Base-by-base conservation (phyloP, 306 rosid genomes). In the Malus sylvestris region DNA sequence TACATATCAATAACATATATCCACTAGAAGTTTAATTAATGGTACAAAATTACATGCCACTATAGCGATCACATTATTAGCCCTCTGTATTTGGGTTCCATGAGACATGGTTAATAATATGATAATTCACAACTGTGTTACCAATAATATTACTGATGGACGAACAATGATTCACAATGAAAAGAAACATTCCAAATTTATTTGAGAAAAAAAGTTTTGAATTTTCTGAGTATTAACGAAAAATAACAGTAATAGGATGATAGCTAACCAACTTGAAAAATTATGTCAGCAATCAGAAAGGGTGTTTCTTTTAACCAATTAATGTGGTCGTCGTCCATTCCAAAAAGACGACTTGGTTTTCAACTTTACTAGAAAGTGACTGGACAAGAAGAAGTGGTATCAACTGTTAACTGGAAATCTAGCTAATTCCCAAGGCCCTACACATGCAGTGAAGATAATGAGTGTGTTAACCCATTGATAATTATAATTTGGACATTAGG, bases 381-480 rank as follows among this genome's bases (percentile, higher is more conserved):
- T 23, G 5, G 51, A 53, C 62, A 59, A 65, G 19, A 73, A 64
- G 18, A 64, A 64, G 81, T 76, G 82, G 79, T 51, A 67, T 58
- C 20, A n/a, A 77, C 81, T 73, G 76, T 83, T 63, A 76, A 80
- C 58, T 61, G 40, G 71, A 22, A 73, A 70, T 71, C 55, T 30
- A 81, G 59, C n/a, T 19, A 55, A 13, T 64, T 59, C 58, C 33
- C 61, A 72, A 10, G 81, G 85, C 83, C 85, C 88, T 83, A 81
- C 78, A 10, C 70, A 53, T 33, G 76, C 60, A 64, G 62, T 46
- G 66, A 59, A 23, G 55, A 49, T 8, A 66, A 66, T 75, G 14
- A 55, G 32, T 13, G 27, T 7, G 29, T 59, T 73, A 18, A 80
- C 4, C 58, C 32, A 46, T 65, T 72, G 59, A 76, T 71, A 49